Percentiles rank a stretch among this genome's conserved stretches.
Conservation (phyloP, 1,139 yeast genomes). For the Magnusiomyces starmeri region DNA sequence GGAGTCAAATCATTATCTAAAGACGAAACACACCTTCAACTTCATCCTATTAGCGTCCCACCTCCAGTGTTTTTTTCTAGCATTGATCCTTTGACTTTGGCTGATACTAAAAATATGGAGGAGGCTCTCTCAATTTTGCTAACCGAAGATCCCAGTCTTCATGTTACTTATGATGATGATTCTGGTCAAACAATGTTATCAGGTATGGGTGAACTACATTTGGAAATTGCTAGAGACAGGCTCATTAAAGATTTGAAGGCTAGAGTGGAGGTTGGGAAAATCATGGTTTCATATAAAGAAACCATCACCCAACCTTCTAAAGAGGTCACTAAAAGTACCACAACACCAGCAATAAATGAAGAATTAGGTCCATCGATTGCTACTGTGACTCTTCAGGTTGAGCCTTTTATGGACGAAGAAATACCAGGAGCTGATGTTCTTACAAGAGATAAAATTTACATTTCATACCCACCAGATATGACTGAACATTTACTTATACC, state of each 20-base stretch:
- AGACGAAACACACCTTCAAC: conserved; percentile 38
- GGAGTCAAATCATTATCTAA: conserved; percentile 35
- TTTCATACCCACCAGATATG: conserved; percentile 31
- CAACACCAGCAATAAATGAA: conserved; percentile 4
- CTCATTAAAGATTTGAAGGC: conserved; percentile 75
- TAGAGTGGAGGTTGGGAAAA: conserved; percentile 67
- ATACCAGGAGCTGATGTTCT: conserved; percentile 28
- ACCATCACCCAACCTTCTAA: conserved; percentile 36
- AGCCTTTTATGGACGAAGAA: conserved; percentile 46
- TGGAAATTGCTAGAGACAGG: conserved; percentile 79
- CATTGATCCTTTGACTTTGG: conserved; percentile 75
- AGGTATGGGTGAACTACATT: conserved; percentile 95
- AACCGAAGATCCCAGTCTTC: conserved; percentile 79
- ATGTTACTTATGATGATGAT: conserved; percentile 66
- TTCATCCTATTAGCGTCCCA: conserved; percentile 76
- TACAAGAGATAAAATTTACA: conserved; percentile 35
- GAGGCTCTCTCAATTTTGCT: conserved; percentile 56
- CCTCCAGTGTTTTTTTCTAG: conserved; percentile 90
- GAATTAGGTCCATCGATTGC: conserved; percentile 18
- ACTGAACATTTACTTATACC: conserved; percentile 27
- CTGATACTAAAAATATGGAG: conserved; percentile 66
- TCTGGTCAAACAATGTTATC: conserved; percentile 79
- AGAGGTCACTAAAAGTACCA: conserved; percentile 25
- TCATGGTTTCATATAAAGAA: conserved; percentile 86
- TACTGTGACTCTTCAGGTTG: conserved; percentile 41